A percentile compares a stretch with the other conserved stretches of the same genome.
Evolutionary conservation across 75 land plant genomes (phyloP).

Genomic region (Sequoiadendron giganteum): DNA sequence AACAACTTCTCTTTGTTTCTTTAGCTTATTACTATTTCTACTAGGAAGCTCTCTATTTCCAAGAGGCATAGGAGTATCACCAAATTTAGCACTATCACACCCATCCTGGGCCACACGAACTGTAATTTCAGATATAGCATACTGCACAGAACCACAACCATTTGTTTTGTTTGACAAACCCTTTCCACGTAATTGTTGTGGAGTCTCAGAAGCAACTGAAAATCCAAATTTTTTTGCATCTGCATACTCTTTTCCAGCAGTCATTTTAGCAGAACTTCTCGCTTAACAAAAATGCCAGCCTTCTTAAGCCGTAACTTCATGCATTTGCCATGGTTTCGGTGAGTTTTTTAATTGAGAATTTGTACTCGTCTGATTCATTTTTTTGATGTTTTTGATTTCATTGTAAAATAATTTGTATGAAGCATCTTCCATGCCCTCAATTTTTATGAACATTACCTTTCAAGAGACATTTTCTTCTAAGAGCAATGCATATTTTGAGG

Average conservation of each 20-base stretch:
- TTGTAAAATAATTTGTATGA: no score
- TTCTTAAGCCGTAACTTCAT: background rate
- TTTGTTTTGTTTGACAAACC: background rate
- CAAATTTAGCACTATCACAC: background rate
- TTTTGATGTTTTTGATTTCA: no score
- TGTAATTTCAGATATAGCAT: background rate
- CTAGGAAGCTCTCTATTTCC: background rate
- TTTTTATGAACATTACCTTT: background rate
- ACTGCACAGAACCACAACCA: background rate
- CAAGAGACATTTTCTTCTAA: conserved; percentile 4
- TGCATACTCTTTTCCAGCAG: background rate
- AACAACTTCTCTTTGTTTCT: background rate
- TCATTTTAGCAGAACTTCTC: no score
- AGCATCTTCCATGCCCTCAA: background rate
- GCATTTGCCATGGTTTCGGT: no score
- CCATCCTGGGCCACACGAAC: background rate
- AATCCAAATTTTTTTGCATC: background rate
- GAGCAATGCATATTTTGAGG: background rate
- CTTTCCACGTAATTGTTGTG: background rate
- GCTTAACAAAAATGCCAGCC: no score
- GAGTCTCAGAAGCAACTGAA: background rate
- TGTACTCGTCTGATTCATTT: no score
- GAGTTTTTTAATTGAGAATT: no score
- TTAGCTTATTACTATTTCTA: background rate
- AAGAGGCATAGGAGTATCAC: background rate